Percentiles rank a stretch among this genome's conserved stretches.
Conservation (phyloP, 2,329 filamentous ascomycete genomes). For the Colletotrichum acutatum region DNA sequence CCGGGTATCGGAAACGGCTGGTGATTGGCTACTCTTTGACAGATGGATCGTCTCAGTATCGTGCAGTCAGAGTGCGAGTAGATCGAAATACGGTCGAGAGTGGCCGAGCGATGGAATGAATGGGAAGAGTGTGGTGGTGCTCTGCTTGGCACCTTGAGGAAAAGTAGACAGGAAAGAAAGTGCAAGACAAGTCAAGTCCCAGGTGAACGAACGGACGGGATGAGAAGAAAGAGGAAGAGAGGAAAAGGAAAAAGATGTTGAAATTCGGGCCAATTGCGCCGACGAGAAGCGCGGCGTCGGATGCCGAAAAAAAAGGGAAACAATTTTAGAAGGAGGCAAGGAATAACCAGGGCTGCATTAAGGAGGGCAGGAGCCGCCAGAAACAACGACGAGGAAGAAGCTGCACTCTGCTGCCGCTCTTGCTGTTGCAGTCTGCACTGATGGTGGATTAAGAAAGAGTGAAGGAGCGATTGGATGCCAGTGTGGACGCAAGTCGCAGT, state of each 20-base stretch:
- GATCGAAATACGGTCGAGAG: background rate
- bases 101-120: background rate
- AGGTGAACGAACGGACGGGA: background rate
- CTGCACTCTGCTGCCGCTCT: background rate
- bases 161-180: background rate
- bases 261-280: conserved; percentile 14
- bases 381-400: background rate
- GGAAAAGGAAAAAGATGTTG: background rate
- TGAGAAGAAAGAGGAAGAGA: conserved; percentile 3
- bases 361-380: background rate
- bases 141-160: background rate
- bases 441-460: background rate
- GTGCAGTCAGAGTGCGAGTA: background rate
- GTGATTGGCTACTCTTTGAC: conserved; percentile 17
- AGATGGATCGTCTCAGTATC: background rate
- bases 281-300: conserved; percentile 4
- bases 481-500: background rate
- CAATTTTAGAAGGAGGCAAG: conserved; percentile 3
- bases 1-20: conserved; percentile 2
- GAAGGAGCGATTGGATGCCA: conserved; percentile 5
- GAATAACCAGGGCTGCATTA: background rate
- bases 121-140: background rate
- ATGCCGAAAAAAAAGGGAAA: conserved; percentile 1
- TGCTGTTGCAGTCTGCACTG: background rate
- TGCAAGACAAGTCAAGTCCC: background rate